Evolutionary conservation across 2,329 filamentous ascomycete species (phyloP).

Genomic region (Elsinoe australis): DNA sequence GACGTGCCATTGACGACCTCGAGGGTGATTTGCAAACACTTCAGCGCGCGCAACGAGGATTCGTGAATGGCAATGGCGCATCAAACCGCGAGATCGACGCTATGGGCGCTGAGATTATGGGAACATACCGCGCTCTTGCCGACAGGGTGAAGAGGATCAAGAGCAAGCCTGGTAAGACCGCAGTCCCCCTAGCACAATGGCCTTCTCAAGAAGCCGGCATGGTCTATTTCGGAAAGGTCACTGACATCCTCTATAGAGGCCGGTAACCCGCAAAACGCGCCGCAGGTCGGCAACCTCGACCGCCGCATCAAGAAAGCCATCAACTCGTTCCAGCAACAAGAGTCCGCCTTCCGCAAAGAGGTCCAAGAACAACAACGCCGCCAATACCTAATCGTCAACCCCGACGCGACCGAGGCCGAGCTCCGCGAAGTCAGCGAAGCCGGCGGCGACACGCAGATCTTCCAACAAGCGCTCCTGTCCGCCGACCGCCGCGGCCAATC

Average conservation of each 20-base stretch:
- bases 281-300: conserved; percentile 76
- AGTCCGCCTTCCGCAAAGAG: conserved; percentile 71
- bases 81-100: conserved; percentile 60
- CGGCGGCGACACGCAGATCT: conserved; percentile 66
- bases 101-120: conserved; percentile 73
- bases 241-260: conserved; percentile 48
- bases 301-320: conserved; percentile 73
- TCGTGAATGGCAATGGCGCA: conserved; percentile 60
- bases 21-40: conserved; percentile 65
- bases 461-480: conserved; percentile 77
- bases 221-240: too few relatives aligned
- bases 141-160: conserved; percentile 76
- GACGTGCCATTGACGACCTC: conserved; percentile 66
- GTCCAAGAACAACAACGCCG: conserved; percentile 77
- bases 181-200: too few relatives aligned
- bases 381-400: conserved; percentile 82
- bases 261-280: conserved; percentile 61
- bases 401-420: conserved; percentile 71
- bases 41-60: conserved; percentile 60
- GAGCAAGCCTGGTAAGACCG: conserved; percentile 46
- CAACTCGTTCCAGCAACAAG: conserved; percentile 70
- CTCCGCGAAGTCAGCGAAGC: conserved; percentile 70
- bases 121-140: conserved; percentile 69
- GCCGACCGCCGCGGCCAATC: conserved; percentile 75
- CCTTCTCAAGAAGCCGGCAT: too few relatives aligned